Conservation (phyloP, 2,329 filamentous ascomycete species). For the Fusarium sp. region DNA sequence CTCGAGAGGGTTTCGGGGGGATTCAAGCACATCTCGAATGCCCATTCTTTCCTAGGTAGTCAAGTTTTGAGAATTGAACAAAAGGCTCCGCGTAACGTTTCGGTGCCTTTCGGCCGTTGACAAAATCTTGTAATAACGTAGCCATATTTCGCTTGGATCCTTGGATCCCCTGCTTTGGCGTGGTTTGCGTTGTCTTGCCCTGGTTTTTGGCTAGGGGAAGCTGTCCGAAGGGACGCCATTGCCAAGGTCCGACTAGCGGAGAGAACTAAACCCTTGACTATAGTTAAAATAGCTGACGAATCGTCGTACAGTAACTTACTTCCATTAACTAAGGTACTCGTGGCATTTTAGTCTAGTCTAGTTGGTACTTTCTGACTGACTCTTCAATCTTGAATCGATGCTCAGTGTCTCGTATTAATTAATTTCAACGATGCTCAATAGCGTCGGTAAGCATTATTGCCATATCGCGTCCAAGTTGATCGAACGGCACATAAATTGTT, state of each 20-base stretch:
- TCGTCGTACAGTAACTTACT: slow-evolving; percentile 28
- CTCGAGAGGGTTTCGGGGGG: not conserved
- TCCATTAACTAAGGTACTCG: slow-evolving; percentile 26
- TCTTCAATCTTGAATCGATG: slow-evolving; percentile 26
- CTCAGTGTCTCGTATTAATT: not conserved
- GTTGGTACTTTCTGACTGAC: slow-evolving; percentile 24
- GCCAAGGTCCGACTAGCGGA: slow-evolving; percentile 30
- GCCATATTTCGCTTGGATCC: not conserved
- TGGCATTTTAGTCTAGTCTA: slow-evolving; percentile 12
- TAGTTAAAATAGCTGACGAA: slow-evolving; percentile 40
- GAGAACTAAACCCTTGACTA: slow-evolving; percentile 36
- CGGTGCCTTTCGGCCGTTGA: slow-evolving; percentile 39
- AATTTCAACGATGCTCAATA: not conserved
- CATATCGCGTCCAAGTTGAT: not conserved
- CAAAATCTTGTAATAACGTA: slow-evolving; percentile 7
- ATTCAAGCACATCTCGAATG: not conserved
- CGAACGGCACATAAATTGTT: not conserved
- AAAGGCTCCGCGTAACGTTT: not conserved
- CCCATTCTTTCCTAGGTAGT: not conserved
- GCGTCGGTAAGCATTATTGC: not conserved
- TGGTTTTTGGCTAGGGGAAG: slow-evolving; percentile 38
- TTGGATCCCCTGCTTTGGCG: slow-evolving; percentile 32
- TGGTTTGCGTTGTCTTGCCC: slow-evolving; percentile 14
- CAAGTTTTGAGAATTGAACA: slow-evolving; percentile 8
- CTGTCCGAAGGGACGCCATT: slow-evolving; percentile 39